Evolutionary conservation across 129 eudicot species (phyloP).

Genomic region (Scalesia atractyloides): DNA sequence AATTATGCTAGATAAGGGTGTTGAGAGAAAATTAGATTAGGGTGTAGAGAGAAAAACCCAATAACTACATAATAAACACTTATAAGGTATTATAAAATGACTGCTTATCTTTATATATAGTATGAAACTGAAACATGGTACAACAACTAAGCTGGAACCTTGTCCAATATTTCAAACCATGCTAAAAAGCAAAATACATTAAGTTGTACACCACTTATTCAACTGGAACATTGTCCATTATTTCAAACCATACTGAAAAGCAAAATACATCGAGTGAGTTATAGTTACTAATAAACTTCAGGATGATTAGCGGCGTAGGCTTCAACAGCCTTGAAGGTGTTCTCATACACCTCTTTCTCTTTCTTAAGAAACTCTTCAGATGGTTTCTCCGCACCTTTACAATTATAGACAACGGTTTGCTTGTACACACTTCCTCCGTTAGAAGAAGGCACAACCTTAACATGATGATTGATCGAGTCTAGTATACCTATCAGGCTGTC

Average conservation of each 20-base stretch:
- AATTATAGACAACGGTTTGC: background rate
- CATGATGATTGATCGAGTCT: conserved; percentile 11
- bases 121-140: background rate
- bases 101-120: background rate
- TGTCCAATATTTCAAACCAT: too few relatives aligned
- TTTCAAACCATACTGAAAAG: background rate
- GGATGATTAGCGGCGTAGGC: conserved; percentile 3
- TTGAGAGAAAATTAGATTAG: too few relatives aligned
- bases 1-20: too few relatives aligned
- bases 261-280: background rate
- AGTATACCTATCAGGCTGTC: too few relatives aligned
- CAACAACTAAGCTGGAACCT: background rate
- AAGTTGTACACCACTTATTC: background rate
- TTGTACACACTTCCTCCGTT: conserved; percentile 20
- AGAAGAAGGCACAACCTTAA: conserved; percentile 15
- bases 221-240: background rate
- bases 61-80: too few relatives aligned
- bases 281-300: background rate
- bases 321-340: conserved; percentile 5
- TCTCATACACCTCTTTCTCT: too few relatives aligned
- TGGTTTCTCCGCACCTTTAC: conserved; percentile 15
- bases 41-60: too few relatives aligned
- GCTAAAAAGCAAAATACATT: too few relatives aligned
- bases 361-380: too few relatives aligned
- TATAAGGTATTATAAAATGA: too few relatives aligned